phyloP scores from a whole-genome alignment of 1,139 yeast genomes.

The Diutina rugosa region DNA sequence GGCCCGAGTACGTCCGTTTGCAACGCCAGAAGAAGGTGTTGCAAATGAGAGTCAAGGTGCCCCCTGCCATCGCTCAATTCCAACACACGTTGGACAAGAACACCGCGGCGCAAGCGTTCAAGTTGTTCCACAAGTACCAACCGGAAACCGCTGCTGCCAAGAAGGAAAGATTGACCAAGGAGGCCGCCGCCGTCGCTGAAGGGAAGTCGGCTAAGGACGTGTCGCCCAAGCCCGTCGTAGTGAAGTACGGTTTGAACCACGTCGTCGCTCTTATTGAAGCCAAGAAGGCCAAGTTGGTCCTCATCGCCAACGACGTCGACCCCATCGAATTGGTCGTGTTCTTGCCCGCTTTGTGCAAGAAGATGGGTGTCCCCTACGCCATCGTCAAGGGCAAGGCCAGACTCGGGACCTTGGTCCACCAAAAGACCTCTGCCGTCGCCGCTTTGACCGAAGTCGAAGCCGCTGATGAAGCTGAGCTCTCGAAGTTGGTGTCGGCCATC shows the following conservation, averaged over 20 bases:
- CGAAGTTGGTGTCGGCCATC: conserved; percentile 84
- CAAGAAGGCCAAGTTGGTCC: conserved; percentile 94
- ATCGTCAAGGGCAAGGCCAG: conserved; percentile 98
- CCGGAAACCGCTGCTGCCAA: conserved; percentile 95
- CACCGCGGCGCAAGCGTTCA: conserved; percentile 94
- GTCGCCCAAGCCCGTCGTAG: conserved; percentile 89
- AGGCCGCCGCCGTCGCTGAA: conserved; percentile 97
- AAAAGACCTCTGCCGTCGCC: conserved; percentile 94
- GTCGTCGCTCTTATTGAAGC: conserved; percentile 81
- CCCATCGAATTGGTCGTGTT: conserved; percentile 94
- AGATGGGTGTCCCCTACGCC: conserved; percentile 99
- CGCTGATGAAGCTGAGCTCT: conserved; percentile 90
- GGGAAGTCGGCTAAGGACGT: conserved; percentile 94
- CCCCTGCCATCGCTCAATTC: conserved; percentile 96
- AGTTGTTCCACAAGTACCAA: conserved; percentile 95
- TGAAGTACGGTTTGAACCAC: conserved; percentile 97
- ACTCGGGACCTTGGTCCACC: conserved; percentile 93
- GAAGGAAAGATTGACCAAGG: conserved; percentile 97
- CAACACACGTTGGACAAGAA: conserved; percentile 92
- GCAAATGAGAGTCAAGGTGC: conserved; percentile 92
- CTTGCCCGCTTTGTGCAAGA: conserved; percentile 97
- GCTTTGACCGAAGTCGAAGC: conserved; percentile 90
- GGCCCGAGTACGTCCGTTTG: conserved; percentile 96
- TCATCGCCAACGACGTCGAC: conserved; percentile 97
- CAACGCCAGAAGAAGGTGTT: conserved; percentile 97